Evolutionary conservation across 345 rosid species (phyloP).

Genomic region (Acer yangbiense): DNA sequence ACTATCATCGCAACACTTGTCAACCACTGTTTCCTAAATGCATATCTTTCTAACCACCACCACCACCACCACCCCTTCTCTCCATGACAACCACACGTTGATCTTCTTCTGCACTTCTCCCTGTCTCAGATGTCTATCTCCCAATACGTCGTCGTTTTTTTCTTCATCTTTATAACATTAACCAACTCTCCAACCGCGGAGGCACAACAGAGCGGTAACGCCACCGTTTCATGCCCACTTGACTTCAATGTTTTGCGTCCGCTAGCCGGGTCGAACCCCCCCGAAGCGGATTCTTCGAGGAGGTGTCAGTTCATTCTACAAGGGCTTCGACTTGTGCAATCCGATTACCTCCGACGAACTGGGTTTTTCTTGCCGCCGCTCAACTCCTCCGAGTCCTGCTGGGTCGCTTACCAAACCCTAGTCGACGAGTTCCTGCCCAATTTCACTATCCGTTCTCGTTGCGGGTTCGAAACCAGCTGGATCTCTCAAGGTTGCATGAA

Average conservation of each 20-base stretch:
- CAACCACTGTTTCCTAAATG: not conserved
- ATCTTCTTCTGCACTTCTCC: not conserved
- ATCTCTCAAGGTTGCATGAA: slow-evolving; percentile 77
- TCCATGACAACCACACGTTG: not conserved
- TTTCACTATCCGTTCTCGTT: slow-evolving; percentile 55
- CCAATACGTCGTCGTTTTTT: slow-evolving; percentile 13
- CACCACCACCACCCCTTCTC: not conserved
- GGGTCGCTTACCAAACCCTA: slow-evolving; percentile 53
- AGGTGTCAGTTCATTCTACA: slow-evolving; percentile 61
- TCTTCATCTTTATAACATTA: slow-evolving; percentile 15
- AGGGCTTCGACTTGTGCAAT: slow-evolving; percentile 75
- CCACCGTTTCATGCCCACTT: slow-evolving; percentile 61
- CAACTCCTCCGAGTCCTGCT: slow-evolving; percentile 65
- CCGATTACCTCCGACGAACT: slow-evolving; percentile 58
- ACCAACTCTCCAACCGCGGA: slow-evolving; percentile 1
- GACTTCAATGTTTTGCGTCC: slow-evolving; percentile 57
- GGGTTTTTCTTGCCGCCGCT: slow-evolving; percentile 62
- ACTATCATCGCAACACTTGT: not conserved
- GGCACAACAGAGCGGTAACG: slow-evolving; percentile 29
- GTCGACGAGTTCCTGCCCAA: slow-evolving; percentile 34
- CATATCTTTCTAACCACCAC: not conserved
- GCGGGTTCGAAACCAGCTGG: slow-evolving; percentile 79
- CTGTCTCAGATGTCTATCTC: slow-evolving; percentile 35
- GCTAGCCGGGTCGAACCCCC: slow-evolving; percentile 11
- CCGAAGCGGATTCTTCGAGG: slow-evolving; percentile 21